Base-by-base conservation (phyloP, 441 rosid genomes). In the Kokia cookei region DNA sequence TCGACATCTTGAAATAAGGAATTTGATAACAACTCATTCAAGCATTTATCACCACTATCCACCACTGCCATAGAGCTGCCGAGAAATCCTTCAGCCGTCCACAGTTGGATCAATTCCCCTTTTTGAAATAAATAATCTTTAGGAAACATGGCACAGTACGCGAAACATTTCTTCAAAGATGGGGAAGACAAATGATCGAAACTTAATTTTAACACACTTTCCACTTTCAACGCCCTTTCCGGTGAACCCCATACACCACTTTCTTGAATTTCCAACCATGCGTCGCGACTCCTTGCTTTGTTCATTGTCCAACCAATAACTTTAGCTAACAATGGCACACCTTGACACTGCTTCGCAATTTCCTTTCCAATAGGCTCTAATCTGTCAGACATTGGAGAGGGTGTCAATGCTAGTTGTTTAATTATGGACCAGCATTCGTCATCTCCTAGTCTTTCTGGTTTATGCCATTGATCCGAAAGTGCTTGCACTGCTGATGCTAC, bases 41-140 rank as follows among this genome's bases (percentile, higher is more conserved):
- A 61, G 22, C 32, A 29, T 3, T 14, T 32, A 3, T 32, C 7
- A 32, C 65, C 65, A 61, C 15, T 32, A 2, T 61, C 65, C 65
- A 27, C 19, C 65, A 61, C 27, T 59, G 17, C 15, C 17, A 13
- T 13, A 13, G 40, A 27, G n/a, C 55, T 43, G 6, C 64, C 65
- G 40, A 57, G 32, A 42, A 50, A 58, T 26, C 79, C 77, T 68
- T 79, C 51, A 58, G 81, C 85, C 71, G 75, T 79, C 85, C 77
- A 78, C 2, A 78, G 71, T 22, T 74, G 65, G 43, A 75, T 69
- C 7, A 79, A 9, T 0, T 29, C 5, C 35, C 3, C 5, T 3
- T 2, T 29, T 29, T 3, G 5, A 29, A 29, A 29, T 5, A 5
- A 29, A 29, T 29, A 29, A 29, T 29, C 35, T 29, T 29, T 29